A percentile compares a stretch with the other conserved stretches of the same genome.
Conservation (phyloP, 2,329 filamentous ascomycete genomes). For the Didymella arachidicola region DNA sequence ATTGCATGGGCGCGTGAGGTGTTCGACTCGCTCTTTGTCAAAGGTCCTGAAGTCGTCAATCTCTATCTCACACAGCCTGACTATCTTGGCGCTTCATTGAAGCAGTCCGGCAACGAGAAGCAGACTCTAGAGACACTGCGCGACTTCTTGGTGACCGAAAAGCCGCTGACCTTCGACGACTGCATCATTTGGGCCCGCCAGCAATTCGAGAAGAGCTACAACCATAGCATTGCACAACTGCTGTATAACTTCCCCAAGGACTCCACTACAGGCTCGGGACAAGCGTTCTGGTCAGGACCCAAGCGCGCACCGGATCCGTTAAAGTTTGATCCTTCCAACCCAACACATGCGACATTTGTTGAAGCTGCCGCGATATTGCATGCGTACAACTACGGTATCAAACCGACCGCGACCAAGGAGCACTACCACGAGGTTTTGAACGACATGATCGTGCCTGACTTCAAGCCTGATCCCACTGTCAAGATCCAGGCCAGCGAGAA, state of each 20-base stretch:
- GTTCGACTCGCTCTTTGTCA: constrained; percentile 93
- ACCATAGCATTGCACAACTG: constrained; percentile 94
- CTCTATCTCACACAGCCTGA: constrained; percentile 90
- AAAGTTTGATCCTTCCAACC: constrained; percentile 84
- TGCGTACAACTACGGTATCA: constrained; percentile 97
- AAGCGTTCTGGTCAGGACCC: constrained; percentile 96
- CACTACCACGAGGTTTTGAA: constrained; percentile 83
- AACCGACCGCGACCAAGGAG: constrained; percentile 75
- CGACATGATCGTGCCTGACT: constrained; percentile 95
- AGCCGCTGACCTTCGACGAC: constrained; percentile 91
- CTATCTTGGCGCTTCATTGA: constrained; percentile 85
- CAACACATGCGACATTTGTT: constrained; percentile 87
- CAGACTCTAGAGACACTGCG: constrained; percentile 88
- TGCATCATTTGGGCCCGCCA: constrained; percentile 95
- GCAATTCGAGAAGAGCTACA: constrained; percentile 95
- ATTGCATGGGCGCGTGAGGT: constrained; percentile 98
- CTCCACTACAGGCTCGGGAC: constrained; percentile 83
- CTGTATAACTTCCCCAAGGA: constrained; percentile 98
- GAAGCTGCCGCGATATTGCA: constrained; percentile 90
- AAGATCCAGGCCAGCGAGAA: constrained; percentile 98
- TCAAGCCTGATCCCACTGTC: constrained; percentile 85
- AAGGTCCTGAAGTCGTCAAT: constrained; percentile 92
- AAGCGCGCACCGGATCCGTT: constrained; percentile 94
- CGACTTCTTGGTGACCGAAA: constrained; percentile 89
- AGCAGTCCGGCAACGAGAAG: constrained; percentile 95